phyloP scores from a whole-genome alignment of 306 rosid genomes.

The Mucuna pruriens region DNA sequence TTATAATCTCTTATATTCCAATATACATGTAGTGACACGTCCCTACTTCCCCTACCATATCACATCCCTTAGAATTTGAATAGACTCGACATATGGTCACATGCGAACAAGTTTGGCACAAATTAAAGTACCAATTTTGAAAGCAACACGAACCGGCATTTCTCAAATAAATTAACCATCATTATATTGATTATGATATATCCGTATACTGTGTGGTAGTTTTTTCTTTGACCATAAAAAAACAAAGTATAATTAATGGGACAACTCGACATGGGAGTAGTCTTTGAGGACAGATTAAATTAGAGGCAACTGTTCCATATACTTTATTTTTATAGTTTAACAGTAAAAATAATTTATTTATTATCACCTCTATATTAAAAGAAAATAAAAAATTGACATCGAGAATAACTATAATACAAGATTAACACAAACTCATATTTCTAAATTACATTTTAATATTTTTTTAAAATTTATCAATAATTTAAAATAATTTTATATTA shows the following conservation, averaged over 20 bases:
- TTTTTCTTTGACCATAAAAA: not conserved
- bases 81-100: not conserved
- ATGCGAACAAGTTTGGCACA: conserved; percentile 33
- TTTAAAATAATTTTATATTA: no score
- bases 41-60: conserved; percentile 30
- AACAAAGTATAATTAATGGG: not conserved
- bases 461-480: no score
- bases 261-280: not conserved
- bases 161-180: not conserved
- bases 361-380: no score
- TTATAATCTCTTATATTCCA: not conserved
- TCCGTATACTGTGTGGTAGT: not conserved
- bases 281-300: not conserved
- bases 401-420: no score
- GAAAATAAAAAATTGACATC: no score
- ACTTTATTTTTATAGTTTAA: no score
- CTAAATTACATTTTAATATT: no score
- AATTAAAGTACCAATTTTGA: conserved; percentile 3
- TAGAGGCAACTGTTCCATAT: not conserved
- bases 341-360: no score
- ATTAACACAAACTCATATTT: no score
- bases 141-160: not conserved
- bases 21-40: conserved; percentile 11
- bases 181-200: not conserved
- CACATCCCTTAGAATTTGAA: conserved; percentile 20